phyloP scores from a whole-genome alignment of 176 grass and related monocot genomes.

The Coix lacrymajobi region DNA sequence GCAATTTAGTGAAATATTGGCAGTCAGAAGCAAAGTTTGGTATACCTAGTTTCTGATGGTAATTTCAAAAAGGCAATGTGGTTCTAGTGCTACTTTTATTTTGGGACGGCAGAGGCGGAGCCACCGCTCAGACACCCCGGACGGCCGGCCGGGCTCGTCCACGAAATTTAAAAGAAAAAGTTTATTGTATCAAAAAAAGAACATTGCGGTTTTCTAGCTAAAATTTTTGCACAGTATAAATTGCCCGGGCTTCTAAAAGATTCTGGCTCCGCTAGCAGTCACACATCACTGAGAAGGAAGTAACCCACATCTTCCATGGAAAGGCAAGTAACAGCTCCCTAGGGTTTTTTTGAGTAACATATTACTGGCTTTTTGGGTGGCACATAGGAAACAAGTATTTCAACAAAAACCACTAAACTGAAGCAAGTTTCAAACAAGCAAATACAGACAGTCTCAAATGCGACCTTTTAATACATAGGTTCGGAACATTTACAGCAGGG shows the following conservation, averaged over 20 bases:
- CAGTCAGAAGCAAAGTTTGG: neutral
- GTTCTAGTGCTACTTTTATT: neutral
- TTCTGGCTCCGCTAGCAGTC: no score
- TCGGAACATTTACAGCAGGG: conserved; percentile 33
- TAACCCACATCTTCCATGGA: neutral
- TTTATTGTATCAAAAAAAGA: no score
- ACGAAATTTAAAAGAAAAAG: no score
- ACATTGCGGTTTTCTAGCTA: no score
- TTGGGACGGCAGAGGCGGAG: no score
- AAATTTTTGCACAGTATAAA: no score
- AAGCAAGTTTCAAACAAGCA: conserved; percentile 26
- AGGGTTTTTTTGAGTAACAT: neutral
- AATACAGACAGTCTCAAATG: conserved; percentile 32
- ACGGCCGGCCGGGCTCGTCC: no score
- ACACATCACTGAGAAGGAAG: neutral
- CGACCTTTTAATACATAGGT: conserved; percentile 43
- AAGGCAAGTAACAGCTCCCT: neutral
- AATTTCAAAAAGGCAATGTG: neutral
- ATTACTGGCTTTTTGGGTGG: conserved; percentile 16
- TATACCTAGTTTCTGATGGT: neutral
- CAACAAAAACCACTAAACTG: conserved; percentile 36
- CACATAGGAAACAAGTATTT: conserved; percentile 23
- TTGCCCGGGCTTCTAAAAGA: no score
- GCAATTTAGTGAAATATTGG: neutral
- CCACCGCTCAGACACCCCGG: no score